Percentiles rank a stretch among this genome's conserved stretches.
Conservation (phyloP, 2,329 filamentous ascomycete species). For the Drechslera avenae region DNA sequence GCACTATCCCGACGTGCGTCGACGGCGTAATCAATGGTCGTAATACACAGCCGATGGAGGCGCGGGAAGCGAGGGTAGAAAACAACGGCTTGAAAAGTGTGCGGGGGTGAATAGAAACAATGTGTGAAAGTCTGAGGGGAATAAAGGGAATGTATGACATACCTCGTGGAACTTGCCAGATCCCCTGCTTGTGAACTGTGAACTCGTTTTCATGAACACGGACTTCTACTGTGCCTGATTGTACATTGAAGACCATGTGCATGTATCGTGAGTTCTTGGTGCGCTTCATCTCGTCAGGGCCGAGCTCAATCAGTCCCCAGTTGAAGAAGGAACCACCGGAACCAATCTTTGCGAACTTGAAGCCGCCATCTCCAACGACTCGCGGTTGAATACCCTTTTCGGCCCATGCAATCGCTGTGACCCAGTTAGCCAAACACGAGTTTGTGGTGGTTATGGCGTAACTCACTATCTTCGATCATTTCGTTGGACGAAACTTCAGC, state of each 20-base stretch:
- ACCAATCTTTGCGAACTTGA: conserved; percentile 82
- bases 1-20: conserved; percentile 24
- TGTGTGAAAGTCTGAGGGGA: neutral
- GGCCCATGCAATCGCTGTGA: conserved; percentile 64
- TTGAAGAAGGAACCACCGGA: conserved; percentile 73
- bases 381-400: conserved; percentile 61
- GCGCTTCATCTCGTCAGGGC: conserved; percentile 80
- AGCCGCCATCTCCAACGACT: conserved; percentile 68
- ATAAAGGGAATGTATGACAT: conserved; percentile 48
- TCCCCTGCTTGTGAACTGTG: conserved; percentile 82
- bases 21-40: conserved; percentile 37
- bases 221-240: conserved; percentile 79
- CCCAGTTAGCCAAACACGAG: conserved; percentile 21
- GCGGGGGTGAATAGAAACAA: neutral
- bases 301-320: conserved; percentile 86
- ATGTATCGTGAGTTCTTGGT: conserved; percentile 93
- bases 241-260: conserved; percentile 96
- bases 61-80: neutral
- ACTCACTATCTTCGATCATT: conserved; percentile 51
- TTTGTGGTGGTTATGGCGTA: neutral
- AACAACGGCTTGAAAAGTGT: neutral
- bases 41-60: conserved; percentile 30
- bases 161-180: conserved; percentile 96
- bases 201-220: conserved; percentile 77
- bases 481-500: conserved; percentile 62